Evolutionary conservation across 2,329 filamentous ascomycete genomes (phyloP), one percentile per base, ranked within the genome.

Genomic region (Trichoderma lentiforme): DNA sequence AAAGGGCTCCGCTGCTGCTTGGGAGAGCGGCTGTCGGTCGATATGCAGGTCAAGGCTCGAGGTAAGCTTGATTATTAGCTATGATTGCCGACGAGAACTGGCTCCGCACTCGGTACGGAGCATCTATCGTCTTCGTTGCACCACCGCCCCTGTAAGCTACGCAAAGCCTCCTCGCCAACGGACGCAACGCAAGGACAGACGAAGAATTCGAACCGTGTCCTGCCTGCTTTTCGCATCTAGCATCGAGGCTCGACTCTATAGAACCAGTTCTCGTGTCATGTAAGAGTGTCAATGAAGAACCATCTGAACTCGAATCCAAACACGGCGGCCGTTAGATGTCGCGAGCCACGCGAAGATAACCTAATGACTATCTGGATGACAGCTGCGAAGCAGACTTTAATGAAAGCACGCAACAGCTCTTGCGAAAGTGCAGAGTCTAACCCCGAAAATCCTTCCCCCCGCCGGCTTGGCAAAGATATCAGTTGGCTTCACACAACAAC

Each of bases 1-100:
- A n/a, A 51, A 51, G 43, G n/a, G 12, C 18, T 43, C 53, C 34
- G 53, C 65, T 68, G 18, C 53, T 21, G 15, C 53, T 21, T 32
- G 11, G 12, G 26, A 58, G 34, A 24, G 39, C 39, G 65, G 51
- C 26, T 60, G 32, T 47, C 18, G 32, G 53, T 53, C 43, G 34
- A 24, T 28, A 58, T 68, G 65, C 56, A 61, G 21, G 26, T 60
- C 36, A 32, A 69, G 11, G 28, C 21, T 15, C 14, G n/a, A 28
- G 32, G 30, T 67, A 61, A 61, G 65, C 65, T 69, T 69, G 65
- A 69, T 47, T 47, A 69, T 69, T 69, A 61, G 65, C 53, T 69
- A 58, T 60, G 47, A 32, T 47, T 69, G 24, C 53, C 53, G 65
- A 58, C 12, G 7, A 68, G 32, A 14, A 24, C 51, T 43, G n/a